Evolutionary conservation across 163 green algal genomes (phyloP).

Genomic region (Chloromonas sp.): DNA sequence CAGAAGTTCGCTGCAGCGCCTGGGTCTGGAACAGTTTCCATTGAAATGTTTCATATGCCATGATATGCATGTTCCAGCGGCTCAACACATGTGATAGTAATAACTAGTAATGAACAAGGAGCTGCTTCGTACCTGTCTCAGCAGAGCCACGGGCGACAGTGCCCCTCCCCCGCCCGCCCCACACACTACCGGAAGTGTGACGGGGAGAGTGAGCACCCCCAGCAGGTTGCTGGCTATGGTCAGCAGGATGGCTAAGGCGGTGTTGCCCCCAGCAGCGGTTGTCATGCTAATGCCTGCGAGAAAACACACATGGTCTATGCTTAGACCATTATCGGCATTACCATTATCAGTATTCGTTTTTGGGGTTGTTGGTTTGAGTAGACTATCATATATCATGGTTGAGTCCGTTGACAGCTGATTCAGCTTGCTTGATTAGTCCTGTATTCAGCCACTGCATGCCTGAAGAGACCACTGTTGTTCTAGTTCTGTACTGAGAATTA

Average conservation of each 20-base stretch:
- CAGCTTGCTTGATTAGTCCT: too few species aligned
- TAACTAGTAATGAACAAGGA: constrained; percentile 21
- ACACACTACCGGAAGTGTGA: constrained; percentile 53
- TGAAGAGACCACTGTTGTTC: too few species aligned
- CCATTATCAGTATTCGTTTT: too few species aligned
- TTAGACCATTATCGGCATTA: too few species aligned
- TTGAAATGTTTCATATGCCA: not conserved
- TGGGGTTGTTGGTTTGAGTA: too few species aligned
- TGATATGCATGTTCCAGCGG: not conserved
- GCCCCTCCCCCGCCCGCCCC: constrained; percentile 13
- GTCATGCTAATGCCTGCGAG: constrained; percentile 7
- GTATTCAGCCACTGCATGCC: too few species aligned
- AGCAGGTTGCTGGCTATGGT: constrained; percentile 80
- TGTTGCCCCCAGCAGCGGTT: constrained; percentile 63
- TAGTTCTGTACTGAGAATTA: too few species aligned
- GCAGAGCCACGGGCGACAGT: constrained; percentile 32
- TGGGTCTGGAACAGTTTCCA: too few species aligned
- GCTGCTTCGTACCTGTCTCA: constrained; percentile 36
- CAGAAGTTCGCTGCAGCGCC: too few species aligned
- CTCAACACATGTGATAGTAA: not conserved
- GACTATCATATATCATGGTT: too few species aligned
- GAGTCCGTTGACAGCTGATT: too few species aligned
- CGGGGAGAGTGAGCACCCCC: constrained; percentile 82
- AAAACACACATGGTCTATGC: too few species aligned
- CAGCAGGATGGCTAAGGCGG: constrained; percentile 86